Evolutionary conservation across 2,329 filamentous ascomycete genomes (phyloP), one percentile per base, ranked within the genome.

Genomic region (Fusarium irregulare): DNA sequence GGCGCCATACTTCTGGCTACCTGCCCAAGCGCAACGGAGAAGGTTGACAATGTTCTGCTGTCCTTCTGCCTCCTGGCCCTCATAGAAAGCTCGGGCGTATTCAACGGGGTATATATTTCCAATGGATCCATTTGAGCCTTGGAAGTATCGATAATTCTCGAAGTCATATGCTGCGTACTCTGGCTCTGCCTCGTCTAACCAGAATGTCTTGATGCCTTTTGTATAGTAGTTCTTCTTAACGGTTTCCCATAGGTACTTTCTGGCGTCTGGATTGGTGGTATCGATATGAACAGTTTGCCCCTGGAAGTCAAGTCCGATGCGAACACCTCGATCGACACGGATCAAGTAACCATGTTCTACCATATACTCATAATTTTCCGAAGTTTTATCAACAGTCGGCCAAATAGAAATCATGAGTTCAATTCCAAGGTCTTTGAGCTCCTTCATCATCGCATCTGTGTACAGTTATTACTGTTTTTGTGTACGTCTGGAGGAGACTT

Each of bases 371-470:
- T 86, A 91, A 74, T 90, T 90, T 44, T 88, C 86, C 0, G 85
- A 88, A 3, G 76, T 73, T 14, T 81, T 83, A 56, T 91, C 88
- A 2, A 92, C 88, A 0, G 88, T 91, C 0, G 89, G 89, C 89
- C 90, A 92, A 69, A 92, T 86, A 0, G 88, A 91, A 1, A 92
- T 87, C 88, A 92, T 91, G 5, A 91, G 82, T 72, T 92, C 88
- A 47, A 91, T 85, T 0, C 83, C 82, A 63, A 92, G 76, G 1
- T 83, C 80, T 44, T 86, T 82, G 2, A 91, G 82, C 75, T 91
- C 89, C 41, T 81, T 79, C 23, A 91, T 81, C 89, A 92, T 92
- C 6, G 86, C 86, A 47, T 87, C 87, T 77, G 27, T 44, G 8
- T 2, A 7, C 13, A 16, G 18, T 59, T 16, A 67, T 40, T 12